Evolutionary conservation across 163 green algal species (phyloP).

Genomic region (Chlamydomonas reinhardtii): DNA sequence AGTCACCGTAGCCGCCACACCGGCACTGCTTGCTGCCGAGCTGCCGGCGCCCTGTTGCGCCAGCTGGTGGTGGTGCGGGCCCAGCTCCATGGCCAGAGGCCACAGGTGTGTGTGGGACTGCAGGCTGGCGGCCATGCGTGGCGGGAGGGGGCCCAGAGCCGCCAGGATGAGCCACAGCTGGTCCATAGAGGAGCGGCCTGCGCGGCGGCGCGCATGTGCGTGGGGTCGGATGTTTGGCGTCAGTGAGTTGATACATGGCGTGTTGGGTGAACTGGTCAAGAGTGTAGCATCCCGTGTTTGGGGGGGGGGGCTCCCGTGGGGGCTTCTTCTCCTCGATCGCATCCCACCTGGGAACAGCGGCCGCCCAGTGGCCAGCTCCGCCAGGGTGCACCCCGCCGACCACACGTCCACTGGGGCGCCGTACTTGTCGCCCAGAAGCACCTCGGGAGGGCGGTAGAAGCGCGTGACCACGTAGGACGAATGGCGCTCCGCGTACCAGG

Average conservation of each 20-base stretch:
- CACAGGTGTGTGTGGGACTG: not conserved
- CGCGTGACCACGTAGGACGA: conserved; percentile 21
- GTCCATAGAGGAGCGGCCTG: conserved; percentile 19
- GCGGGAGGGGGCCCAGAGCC: conserved; percentile 14
- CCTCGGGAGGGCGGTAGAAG: conserved; percentile 34
- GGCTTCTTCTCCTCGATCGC: too few species aligned
- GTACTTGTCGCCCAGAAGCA: conserved; percentile 33
- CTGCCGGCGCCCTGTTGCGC: too few species aligned
- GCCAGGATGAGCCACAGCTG: conserved; percentile 24
- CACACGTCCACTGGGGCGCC: conserved; percentile 26
- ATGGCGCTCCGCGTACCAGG: conserved; percentile 5
- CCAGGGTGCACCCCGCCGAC: conserved; percentile 29
- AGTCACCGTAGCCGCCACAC: not conserved
- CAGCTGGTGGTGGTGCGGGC: not conserved
- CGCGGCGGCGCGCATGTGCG: not conserved
- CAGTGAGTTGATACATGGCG: too few species aligned
- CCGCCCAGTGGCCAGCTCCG: conserved; percentile 17
- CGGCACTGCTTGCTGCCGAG: too few species aligned
- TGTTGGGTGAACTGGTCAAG: too few species aligned
- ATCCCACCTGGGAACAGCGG: conserved; percentile 29
- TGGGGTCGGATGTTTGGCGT: not conserved
- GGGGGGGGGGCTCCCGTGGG: too few species aligned
- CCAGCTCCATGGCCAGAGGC: not conserved
- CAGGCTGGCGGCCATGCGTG: not conserved
- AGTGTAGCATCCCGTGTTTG: too few species aligned